Evolutionary conservation across 257 asterid species (phyloP).

Genomic region (Fraxinus cuspidata): DNA sequence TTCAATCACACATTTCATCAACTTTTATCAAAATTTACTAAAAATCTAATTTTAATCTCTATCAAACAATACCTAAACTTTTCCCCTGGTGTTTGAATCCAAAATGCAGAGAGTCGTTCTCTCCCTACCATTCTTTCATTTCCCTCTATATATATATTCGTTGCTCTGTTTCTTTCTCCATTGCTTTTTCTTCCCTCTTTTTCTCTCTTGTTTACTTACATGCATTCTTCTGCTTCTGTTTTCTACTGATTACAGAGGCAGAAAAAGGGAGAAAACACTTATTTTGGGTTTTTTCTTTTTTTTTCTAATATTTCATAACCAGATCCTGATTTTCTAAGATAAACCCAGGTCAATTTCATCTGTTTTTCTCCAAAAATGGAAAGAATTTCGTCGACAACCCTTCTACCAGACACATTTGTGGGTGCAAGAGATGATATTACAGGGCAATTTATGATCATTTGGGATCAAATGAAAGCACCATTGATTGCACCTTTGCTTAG

Average conservation of each 20-base stretch:
- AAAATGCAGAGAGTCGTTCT: not conserved
- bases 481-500: constrained; percentile 50
- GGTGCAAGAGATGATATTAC: constrained; percentile 27
- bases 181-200: not conserved
- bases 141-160: not conserved
- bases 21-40: no score
- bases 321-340: not conserved
- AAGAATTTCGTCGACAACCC: not conserved
- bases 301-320: not conserved
- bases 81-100: not conserved
- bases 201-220: not conserved
- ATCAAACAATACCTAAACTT: no score
- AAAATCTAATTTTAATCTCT: no score
- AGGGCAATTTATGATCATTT: constrained; percentile 33
- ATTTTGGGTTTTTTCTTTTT: not conserved
- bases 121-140: not conserved
- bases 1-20: no score
- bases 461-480: constrained; percentile 32
- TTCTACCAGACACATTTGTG: constrained; percentile 8
- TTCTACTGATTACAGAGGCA: constrained; percentile 1
- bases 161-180: not conserved
- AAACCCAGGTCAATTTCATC: not conserved
- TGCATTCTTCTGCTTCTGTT: constrained; percentile 7
- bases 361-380: not conserved
- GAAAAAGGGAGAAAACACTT: not conserved